These are phyloP conservation scores for Penicillium waksmanii DNA, from an alignment of 495 filamentous ascomycete species.

Conservation along the genomic window DNA sequence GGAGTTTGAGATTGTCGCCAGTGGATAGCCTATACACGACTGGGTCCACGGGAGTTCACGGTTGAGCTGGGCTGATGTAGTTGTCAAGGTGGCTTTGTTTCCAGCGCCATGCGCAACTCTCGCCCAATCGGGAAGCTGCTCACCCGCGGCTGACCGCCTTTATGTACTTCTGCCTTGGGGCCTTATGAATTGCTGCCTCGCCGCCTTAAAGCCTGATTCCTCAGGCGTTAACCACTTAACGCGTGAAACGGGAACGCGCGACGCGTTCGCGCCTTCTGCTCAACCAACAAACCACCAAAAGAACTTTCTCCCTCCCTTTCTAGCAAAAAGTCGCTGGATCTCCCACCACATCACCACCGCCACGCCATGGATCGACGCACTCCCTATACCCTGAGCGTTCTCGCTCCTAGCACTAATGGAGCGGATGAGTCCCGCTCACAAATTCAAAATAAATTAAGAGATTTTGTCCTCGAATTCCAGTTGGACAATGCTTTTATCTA, in stretches of 20 bases:
- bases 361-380: constrained; percentile 83
- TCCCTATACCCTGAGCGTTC: constrained; percentile 79
- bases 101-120: constrained; percentile 31
- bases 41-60: constrained; percentile 3
- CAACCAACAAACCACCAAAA: constrained; percentile 26
- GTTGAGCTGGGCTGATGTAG: constrained; percentile 13
- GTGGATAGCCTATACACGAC: constrained; percentile 9
- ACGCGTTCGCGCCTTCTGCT: constrained; percentile 34
- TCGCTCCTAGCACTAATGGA: constrained; percentile 66
- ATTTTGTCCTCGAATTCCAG: constrained; percentile 93
- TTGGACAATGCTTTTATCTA: constrained; percentile 97
- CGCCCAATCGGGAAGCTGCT: constrained; percentile 40
- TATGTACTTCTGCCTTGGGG: neutral
- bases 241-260: constrained; percentile 41
- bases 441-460: constrained; percentile 58
- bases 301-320: constrained; percentile 32
- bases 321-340: constrained; percentile 18
- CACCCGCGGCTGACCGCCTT: constrained; percentile 12
- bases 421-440: constrained; percentile 61
- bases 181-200: neutral
- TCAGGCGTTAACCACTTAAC: constrained; percentile 48
- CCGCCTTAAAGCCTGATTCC: constrained; percentile 15
- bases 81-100: constrained; percentile 30
- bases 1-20: neutral
- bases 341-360: constrained; percentile 24